Conservation (phyloP, 352 stramenopile genomes). For the Phytophthora cactorum region DNA sequence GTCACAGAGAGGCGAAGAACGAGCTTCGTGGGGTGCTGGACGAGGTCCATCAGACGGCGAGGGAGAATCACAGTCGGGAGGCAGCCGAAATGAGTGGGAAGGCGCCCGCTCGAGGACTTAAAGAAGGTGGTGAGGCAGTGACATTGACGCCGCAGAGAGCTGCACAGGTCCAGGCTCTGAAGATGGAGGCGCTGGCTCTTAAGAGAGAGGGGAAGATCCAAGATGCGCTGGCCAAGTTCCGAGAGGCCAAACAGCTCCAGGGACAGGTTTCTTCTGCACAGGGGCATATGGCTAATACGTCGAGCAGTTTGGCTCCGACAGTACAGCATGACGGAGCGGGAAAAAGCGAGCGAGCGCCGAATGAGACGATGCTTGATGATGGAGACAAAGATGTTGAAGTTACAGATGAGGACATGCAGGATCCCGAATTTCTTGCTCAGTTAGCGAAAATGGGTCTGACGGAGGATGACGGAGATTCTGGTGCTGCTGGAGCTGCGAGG, state of each 20-base stretch:
- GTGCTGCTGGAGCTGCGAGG: background rate
- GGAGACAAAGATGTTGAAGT: slow-evolving; percentile 58
- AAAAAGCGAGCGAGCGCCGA: background rate
- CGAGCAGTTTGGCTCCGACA: background rate
- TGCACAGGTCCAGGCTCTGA: slow-evolving; percentile 49
- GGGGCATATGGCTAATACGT: background rate
- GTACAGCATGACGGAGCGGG: background rate
- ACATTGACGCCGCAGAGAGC: background rate
- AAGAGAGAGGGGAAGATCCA: slow-evolving; percentile 64
- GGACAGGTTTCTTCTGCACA: slow-evolving; percentile 26
- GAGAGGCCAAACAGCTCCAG: slow-evolving; percentile 65
- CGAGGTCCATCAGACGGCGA: slow-evolving; percentile 42
- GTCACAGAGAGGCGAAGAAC: slow-evolving; percentile 35
- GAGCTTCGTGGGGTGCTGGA: slow-evolving; percentile 49
- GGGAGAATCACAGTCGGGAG: slow-evolving; percentile 32
- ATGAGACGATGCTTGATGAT: slow-evolving; percentile 22
- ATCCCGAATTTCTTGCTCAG: slow-evolving; percentile 73
- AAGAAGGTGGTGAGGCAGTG: background rate
- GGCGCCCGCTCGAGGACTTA: background rate
- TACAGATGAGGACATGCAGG: slow-evolving; percentile 80
- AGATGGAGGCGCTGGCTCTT: slow-evolving; percentile 58
- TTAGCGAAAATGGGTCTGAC: slow-evolving; percentile 55
- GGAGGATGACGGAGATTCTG: slow-evolving; percentile 6
- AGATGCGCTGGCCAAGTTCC: slow-evolving; percentile 62
- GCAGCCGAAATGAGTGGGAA: slow-evolving; percentile 24